Conservation (phyloP, 805 yeast genomes). For the Yamadazyma sp. region DNA sequence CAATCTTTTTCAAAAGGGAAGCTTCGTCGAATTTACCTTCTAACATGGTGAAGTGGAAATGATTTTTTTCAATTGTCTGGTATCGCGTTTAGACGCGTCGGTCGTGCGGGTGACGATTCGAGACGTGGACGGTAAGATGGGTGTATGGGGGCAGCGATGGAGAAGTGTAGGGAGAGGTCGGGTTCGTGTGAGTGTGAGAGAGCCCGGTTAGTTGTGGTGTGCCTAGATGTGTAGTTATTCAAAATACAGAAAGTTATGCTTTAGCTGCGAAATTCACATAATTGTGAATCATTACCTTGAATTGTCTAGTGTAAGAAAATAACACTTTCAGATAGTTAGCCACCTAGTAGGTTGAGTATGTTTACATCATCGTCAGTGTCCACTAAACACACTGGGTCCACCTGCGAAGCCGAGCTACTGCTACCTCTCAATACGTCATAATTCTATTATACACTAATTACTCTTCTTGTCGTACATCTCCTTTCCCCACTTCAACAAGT, state of each 20-base stretch:
- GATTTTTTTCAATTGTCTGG: no score
- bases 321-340: no score
- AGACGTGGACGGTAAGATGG: background rate
- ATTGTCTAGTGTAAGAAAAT: background rate
- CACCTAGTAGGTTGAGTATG: no score
- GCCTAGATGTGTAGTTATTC: no score
- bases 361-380: no score
- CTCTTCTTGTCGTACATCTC: conserved; percentile 63
- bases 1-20: conserved; percentile 82
- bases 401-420: no score
- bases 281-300: background rate
- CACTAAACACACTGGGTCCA: no score
- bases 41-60: conserved; percentile 59
- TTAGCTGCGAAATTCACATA: conserved; percentile 1
- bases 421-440: no score
- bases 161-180: no score
- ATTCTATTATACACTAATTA: conserved; percentile 12
- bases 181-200: no score
- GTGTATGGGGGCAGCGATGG: background rate
- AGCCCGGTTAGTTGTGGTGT: no score
- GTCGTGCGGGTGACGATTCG: conserved; percentile 1
- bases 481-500: conserved; percentile 77
- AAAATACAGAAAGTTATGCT: no score
- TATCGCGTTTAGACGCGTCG: conserved; percentile 5
- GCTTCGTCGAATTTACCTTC: conserved; percentile 98